Evolutionary conservation across 2,329 filamentous ascomycete species (phyloP).

Genomic region (Botrytis paeoniae): DNA sequence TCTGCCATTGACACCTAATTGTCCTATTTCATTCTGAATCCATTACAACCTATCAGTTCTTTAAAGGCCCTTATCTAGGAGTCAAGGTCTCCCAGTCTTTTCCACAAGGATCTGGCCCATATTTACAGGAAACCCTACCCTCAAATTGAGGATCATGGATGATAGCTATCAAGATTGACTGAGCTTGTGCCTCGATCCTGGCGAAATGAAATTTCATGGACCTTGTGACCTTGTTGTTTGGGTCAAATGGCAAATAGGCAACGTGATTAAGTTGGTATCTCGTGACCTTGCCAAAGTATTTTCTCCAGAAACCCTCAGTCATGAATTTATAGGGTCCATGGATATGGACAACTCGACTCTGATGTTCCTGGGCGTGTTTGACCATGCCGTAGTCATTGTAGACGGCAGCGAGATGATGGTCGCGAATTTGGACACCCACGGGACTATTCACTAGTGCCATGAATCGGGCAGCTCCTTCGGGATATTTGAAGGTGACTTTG

Average conservation of each 20-base stretch:
- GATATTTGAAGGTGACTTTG: neutral
- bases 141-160: neutral
- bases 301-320: neutral
- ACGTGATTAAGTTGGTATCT: neutral
- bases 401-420: neutral
- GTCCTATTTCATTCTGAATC: accelerated
- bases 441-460: neutral
- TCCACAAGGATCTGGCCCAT: slow-evolving; percentile 12
- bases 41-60: neutral
- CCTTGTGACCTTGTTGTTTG: neutral
- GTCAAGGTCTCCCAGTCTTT: neutral
- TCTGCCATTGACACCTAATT: accelerated
- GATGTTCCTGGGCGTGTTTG: neutral
- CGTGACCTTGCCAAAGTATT: neutral
- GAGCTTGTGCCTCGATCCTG: slow-evolving; percentile 22
- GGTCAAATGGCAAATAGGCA: neutral
- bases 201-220: slow-evolving; percentile 21
- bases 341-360: neutral
- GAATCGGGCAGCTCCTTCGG: neutral
- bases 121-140: neutral
- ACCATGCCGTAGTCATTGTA: neutral
- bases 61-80: too few relatives aligned
- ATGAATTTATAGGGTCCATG: neutral
- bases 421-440: neutral
- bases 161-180: slow-evolving; percentile 9